Conservation (phyloP, 371 early-diverging fungal species). For the Nematocida ausubeli region DNA sequence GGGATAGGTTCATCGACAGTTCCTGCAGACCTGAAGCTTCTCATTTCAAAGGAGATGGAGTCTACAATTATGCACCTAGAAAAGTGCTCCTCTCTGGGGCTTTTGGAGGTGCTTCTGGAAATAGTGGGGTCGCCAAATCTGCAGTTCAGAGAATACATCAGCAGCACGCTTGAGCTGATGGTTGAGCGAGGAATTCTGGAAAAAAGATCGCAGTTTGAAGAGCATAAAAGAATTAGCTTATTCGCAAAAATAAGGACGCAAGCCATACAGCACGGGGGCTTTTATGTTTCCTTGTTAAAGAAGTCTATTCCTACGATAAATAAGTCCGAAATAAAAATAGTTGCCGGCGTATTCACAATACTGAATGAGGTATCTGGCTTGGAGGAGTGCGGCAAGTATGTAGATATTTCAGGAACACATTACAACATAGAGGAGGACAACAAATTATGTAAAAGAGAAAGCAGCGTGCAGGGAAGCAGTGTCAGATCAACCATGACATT, state of each 20-base stretch:
- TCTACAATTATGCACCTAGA: constrained; percentile 2
- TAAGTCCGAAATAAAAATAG: constrained; percentile 36
- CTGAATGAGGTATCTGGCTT: constrained; percentile 46
- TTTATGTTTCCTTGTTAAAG: constrained; percentile 33
- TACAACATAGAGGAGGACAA: constrained; percentile 52
- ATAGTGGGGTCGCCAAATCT: constrained; percentile 34
- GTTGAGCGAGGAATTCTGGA: constrained; percentile 38
- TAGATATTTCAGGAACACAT: constrained; percentile 39
- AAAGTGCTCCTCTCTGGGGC: constrained; percentile 39
- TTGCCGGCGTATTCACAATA: constrained; percentile 46
- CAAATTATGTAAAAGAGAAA: constrained; percentile 42
- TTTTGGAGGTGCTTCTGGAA: constrained; percentile 34
- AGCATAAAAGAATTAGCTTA: constrained; percentile 35
- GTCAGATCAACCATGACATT: constrained; percentile 38
- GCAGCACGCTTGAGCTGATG: constrained; percentile 14
- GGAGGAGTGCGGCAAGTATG: constrained; percentile 46
- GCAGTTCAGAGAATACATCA: constrained; percentile 52
- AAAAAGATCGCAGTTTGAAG: constrained; percentile 54
- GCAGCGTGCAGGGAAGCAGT: constrained; percentile 49
- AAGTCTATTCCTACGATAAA: constrained; percentile 31
- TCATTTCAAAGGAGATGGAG: constrained; percentile 49
- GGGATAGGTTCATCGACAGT: constrained; percentile 34
- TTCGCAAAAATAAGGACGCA: constrained; percentile 42
- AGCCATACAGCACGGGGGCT: constrained; percentile 44
- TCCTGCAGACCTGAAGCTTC: constrained; percentile 45